phyloP scores from a whole-genome alignment of 2,329 filamentous ascomycete genomes.

The Penicillium italicum region DNA sequence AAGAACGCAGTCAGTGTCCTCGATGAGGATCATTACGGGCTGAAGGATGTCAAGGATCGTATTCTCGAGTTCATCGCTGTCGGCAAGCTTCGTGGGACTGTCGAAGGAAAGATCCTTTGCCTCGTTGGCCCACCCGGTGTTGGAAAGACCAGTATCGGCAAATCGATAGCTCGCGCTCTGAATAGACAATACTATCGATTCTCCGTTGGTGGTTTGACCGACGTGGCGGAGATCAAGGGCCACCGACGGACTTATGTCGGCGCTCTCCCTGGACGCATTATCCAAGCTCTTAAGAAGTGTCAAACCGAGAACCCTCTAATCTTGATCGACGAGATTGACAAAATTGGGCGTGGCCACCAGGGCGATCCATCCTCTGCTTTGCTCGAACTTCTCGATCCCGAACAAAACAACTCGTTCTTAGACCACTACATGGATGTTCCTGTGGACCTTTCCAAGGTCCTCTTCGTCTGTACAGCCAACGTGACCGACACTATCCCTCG shows the following conservation, averaged over 20 bases:
- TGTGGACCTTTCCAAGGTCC: conserved; percentile 92
- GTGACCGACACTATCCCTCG: conserved; percentile 98
- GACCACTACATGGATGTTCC: conserved; percentile 99
- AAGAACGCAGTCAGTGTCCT: conserved; percentile 84
- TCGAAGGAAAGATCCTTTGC: conserved; percentile 97
- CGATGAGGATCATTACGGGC: conserved; percentile 92
- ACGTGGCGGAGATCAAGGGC: conserved; percentile 98
- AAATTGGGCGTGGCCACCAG: conserved; percentile 94
- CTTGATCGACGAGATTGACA: conserved; percentile 95
- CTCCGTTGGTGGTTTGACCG: conserved; percentile 92
- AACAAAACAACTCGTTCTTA: conserved; percentile 95
- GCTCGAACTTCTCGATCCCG: conserved; percentile 88
- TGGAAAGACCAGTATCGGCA: conserved; percentile 97
- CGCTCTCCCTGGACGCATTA: conserved; percentile 90
- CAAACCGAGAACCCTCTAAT: conserved; percentile 98
- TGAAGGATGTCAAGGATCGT: conserved; percentile 97
- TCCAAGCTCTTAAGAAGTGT: conserved; percentile 97
- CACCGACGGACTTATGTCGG: conserved; percentile 95
- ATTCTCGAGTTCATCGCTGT: conserved; percentile 98
- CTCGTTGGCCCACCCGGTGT: conserved; percentile 97
- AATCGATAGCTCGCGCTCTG: conserved; percentile 90
- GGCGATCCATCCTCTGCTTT: conserved; percentile 93
- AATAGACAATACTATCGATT: conserved; percentile 98
- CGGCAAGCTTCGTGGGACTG: conserved; percentile 91
- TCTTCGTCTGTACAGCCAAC: conserved; percentile 98